Evolutionary conservation across 2,329 filamentous ascomycete species (phyloP).

Genomic region (Macroventuria anomochaeta): DNA sequence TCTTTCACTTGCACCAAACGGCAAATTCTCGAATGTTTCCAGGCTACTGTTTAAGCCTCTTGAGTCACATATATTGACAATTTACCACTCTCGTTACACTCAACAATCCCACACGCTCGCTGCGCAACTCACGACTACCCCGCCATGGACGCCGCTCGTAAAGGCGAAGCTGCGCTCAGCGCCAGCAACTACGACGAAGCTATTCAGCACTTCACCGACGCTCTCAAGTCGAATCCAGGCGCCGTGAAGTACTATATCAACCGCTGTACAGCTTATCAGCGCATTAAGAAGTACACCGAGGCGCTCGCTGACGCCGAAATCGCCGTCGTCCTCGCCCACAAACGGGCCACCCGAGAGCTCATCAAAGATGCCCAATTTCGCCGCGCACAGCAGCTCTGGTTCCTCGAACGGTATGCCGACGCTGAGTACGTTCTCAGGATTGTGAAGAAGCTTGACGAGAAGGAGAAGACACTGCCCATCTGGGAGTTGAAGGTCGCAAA

Average conservation of each 20-base stretch:
- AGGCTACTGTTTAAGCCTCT: not conserved
- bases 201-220: slow-evolving; percentile 68
- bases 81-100: not conserved
- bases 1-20: not conserved
- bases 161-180: slow-evolving; percentile 68
- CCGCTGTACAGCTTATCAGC: slow-evolving; percentile 79
- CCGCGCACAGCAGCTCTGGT: slow-evolving; percentile 75
- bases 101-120: not conserved
- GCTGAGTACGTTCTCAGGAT: slow-evolving; percentile 72
- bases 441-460: slow-evolving; percentile 60
- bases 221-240: slow-evolving; percentile 67
- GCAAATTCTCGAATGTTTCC: not conserved
- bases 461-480: slow-evolving; percentile 61
- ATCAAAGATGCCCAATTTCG: slow-evolving; percentile 84
- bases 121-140: slow-evolving; percentile 20
- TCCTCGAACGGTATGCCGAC: slow-evolving; percentile 74
- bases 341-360: slow-evolving; percentile 75
- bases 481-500: slow-evolving; percentile 64
- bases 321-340: slow-evolving; percentile 68
- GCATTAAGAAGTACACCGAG: slow-evolving; percentile 59
- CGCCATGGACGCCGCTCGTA: slow-evolving; percentile 60
- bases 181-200: slow-evolving; percentile 70
- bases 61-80: too few species aligned
- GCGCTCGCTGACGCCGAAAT: slow-evolving; percentile 56
- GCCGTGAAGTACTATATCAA: slow-evolving; percentile 82